Conservation (phyloP, 2,329 filamentous ascomycete species). For the Waltergamsia citrina region DNA sequence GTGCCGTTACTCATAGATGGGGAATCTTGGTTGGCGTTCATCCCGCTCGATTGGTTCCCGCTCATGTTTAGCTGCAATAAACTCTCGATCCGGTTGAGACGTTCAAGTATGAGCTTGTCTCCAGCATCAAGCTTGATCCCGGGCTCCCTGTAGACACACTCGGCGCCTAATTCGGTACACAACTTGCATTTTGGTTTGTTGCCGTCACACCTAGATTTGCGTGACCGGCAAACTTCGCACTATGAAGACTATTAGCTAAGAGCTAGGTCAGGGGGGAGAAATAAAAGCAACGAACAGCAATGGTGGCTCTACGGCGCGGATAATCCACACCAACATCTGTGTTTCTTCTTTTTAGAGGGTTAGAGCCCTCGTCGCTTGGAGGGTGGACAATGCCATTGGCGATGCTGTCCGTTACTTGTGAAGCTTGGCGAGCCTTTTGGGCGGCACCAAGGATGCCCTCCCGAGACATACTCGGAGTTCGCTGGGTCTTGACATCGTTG, state of each 20-base stretch:
- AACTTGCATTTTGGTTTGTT: conserved; percentile 77
- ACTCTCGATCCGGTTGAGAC: conserved; percentile 67
- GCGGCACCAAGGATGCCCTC: conserved; percentile 44
- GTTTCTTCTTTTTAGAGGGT: conserved; percentile 52
- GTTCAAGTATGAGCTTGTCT: conserved; percentile 77
- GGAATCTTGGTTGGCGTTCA: conserved; percentile 51
- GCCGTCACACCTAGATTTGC: conserved; percentile 73
- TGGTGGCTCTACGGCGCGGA: conserved; percentile 53
- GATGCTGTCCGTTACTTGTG: conserved; percentile 42
- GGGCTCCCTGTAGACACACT: conserved; percentile 77
- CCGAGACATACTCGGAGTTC: conserved; percentile 34
- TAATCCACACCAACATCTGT: conserved; percentile 54
- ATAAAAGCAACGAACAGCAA: conserved; percentile 42
- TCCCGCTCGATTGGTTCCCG: conserved; percentile 34
- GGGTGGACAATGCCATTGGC: conserved; percentile 29
- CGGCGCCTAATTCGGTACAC: conserved; percentile 71
- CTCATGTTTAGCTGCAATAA: conserved; percentile 64
- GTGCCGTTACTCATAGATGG: conserved; percentile 57
- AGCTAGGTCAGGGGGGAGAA: neutral
- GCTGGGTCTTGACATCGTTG: conserved; percentile 33
- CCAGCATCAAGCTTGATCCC: conserved; percentile 82
- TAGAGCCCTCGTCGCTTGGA: conserved; percentile 40
- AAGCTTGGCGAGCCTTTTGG: conserved; percentile 44
- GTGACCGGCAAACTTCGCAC: conserved; percentile 75
- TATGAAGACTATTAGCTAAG: conserved; percentile 22